Conservation (phyloP, 306 rosid species). For the Gynostemma pentaphyllum region DNA sequence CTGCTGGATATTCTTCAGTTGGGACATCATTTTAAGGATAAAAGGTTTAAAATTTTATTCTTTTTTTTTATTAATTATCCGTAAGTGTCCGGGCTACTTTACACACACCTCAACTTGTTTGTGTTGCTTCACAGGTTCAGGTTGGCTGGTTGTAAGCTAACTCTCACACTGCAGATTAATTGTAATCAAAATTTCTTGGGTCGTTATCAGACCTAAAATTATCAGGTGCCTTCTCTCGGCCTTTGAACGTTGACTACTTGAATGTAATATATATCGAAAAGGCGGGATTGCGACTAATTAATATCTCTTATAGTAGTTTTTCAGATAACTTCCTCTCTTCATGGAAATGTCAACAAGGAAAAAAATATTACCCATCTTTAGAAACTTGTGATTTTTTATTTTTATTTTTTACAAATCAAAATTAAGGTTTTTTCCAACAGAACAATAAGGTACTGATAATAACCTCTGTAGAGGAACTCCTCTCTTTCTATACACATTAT, state of each 20-base stretch:
- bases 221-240: slow-evolving; percentile 5
- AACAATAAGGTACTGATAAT: no score
- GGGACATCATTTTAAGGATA: slow-evolving; percentile 57
- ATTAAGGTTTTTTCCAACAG: no score
- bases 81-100: not conserved
- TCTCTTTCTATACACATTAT: no score
- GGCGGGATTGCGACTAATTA: not conserved
- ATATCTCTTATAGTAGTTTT: not conserved
- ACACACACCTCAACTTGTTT: not conserved
- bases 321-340: not conserved
- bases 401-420: no score
- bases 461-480: no score
- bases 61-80: not conserved
- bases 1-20: slow-evolving; percentile 63
- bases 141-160: slow-evolving; percentile 3
- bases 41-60: not conserved
- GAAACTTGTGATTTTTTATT: no score
- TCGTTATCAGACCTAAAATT: slow-evolving; percentile 6
- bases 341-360: no score
- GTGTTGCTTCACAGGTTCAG: not conserved
- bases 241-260: not conserved
- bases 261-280: slow-evolving; percentile 2
- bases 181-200: slow-evolving; percentile 9
- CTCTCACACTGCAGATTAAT: not conserved
- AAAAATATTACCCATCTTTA: no score